phyloP scores from a whole-genome alignment of 768 basidiomycete genomes.

The Lactarius akahatsu region DNA sequence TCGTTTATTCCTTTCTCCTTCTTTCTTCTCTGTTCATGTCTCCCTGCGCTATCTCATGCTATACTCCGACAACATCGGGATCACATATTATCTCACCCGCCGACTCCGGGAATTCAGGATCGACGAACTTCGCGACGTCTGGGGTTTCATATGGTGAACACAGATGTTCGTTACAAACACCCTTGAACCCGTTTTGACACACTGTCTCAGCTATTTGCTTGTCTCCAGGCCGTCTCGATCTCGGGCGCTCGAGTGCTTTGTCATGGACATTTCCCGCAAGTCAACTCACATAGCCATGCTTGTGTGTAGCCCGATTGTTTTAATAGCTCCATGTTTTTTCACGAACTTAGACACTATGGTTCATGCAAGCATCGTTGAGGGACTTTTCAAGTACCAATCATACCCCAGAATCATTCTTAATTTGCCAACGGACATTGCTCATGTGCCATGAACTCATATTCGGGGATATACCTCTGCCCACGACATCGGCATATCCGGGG shows the following conservation, averaged over 20 bases:
- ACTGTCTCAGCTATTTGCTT: slow-evolving; percentile 74
- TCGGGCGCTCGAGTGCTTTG: slow-evolving; percentile 90
- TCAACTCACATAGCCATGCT: slow-evolving; percentile 96
- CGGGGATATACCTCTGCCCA: slow-evolving; percentile 71
- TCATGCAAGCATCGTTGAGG: slow-evolving; percentile 92
- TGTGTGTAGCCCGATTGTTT: slow-evolving; percentile 51
- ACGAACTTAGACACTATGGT: slow-evolving; percentile 82
- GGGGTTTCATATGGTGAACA: slow-evolving; percentile 83
- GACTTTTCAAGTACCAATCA: slow-evolving; percentile 64
- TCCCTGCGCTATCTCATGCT: slow-evolving; percentile 83
- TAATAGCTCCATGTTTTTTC: slow-evolving; percentile 26
- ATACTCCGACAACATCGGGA: slow-evolving; percentile 86
- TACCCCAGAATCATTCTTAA: slow-evolving; percentile 75
- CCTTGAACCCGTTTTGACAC: slow-evolving; percentile 37
- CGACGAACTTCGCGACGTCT: slow-evolving; percentile 76
- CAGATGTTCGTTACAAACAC: slow-evolving; percentile 20
- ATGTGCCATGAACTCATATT: slow-evolving; percentile 97
- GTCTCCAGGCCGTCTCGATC: slow-evolving; percentile 91
- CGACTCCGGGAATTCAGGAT: slow-evolving; percentile 67
- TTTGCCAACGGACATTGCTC: slow-evolving; percentile 89
- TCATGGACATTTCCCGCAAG: slow-evolving; percentile 82
- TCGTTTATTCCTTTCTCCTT: slow-evolving; percentile 87
- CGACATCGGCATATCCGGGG: slow-evolving; percentile 64
- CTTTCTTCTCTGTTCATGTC: slow-evolving; percentile 92
- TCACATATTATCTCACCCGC: slow-evolving; percentile 84